Percentiles rank a stretch among this genome's conserved stretches.
Conservation (phyloP, 257 asterid genomes). For the Cruciata laevipes region DNA sequence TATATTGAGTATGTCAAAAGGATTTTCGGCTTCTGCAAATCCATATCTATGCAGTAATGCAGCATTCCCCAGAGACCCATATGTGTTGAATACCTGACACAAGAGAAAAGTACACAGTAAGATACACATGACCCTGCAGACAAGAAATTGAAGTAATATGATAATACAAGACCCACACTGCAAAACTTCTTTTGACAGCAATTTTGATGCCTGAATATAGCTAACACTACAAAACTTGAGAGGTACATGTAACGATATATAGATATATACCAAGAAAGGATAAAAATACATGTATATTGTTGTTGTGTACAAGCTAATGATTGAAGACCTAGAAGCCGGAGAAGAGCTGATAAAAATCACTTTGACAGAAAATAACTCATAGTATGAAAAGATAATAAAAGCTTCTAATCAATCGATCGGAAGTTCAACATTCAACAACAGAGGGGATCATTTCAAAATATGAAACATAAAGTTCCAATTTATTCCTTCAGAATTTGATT, state of each 20-base stretch:
- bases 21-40: conserved; percentile 75
- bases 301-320: background rate
- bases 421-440: background rate
- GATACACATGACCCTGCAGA: background rate
- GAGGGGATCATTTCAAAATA: background rate
- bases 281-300: background rate
- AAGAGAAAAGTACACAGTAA: conserved; percentile 1
- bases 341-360: background rate
- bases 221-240: background rate
- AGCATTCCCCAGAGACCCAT: conserved; percentile 80
- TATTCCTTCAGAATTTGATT: background rate
- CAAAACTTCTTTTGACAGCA: background rate
- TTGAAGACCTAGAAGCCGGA: conserved; percentile 56
- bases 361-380: background rate
- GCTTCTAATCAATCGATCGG: background rate
- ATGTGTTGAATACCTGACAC: conserved; percentile 80
- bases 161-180: background rate
- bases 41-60: conserved; percentile 95
- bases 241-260: background rate
- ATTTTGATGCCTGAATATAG: background rate
- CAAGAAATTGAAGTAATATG: background rate
- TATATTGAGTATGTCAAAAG: conserved; percentile 70
- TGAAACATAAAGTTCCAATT: background rate
- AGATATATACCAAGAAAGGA: background rate
- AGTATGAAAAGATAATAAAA: background rate